Percentiles rank a stretch among this genome's conserved stretches.
These are phyloP conservation scores for Trichosporon coremiiforme DNA, from an alignment of 1,284 basidiomycete genomes.

Conservation along the genomic window DNA sequence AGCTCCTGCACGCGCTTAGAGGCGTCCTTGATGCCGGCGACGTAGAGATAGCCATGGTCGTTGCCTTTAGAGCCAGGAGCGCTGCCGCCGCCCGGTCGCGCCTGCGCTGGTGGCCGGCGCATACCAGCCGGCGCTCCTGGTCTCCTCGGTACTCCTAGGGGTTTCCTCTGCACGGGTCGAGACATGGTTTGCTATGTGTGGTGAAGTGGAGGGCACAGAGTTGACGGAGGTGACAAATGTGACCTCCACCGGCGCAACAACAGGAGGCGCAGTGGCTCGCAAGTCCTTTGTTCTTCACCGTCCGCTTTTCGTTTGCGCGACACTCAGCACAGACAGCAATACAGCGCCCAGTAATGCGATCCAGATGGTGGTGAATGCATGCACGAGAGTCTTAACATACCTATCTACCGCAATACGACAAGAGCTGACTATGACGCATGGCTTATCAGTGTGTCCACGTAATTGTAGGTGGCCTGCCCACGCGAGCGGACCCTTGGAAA, in stretches of 20 bases:
- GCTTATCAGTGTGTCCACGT: not conserved
- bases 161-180: slow-evolving; percentile 16
- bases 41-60: slow-evolving; percentile 50
- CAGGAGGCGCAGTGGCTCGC: not conserved
- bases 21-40: slow-evolving; percentile 50
- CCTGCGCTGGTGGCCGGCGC: slow-evolving; percentile 15
- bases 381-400: not conserved
- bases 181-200: not conserved
- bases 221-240: not conserved
- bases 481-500: slow-evolving; percentile 16
- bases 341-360: too few relatives aligned
- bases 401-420: not conserved
- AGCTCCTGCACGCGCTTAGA: slow-evolving; percentile 52
- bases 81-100: slow-evolving; percentile 16
- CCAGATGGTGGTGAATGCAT: not conserved
- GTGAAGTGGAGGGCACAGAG: not conserved
- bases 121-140: slow-evolving; percentile 24
- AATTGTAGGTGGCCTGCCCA: not conserved
- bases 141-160: slow-evolving; percentile 19
- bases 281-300: not conserved
- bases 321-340: not conserved
- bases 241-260: slow-evolving; percentile 9
- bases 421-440: slow-evolving; percentile 8
- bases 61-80: slow-evolving; percentile 27
- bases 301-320: not conserved